Percentiles rank a stretch among this genome's conserved stretches.
Evolutionary conservation across 768 basidiomycete species (phyloP).

Genomic region (Mycena epipterygia): DNA sequence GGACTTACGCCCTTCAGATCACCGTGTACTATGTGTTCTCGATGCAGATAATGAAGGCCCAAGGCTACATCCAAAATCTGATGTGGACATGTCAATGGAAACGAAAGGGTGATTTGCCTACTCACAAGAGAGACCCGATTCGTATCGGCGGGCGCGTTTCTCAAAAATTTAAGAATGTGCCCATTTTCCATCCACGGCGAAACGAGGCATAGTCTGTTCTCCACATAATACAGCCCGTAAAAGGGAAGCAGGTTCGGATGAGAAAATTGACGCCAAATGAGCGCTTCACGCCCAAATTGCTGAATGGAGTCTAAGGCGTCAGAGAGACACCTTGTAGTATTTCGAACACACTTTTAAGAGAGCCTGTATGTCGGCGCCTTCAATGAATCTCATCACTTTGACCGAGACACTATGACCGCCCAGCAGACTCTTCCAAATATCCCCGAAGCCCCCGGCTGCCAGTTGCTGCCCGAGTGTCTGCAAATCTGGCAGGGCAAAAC

Average conservation of each 20-base stretch:
- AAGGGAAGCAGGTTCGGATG: conserved; percentile 39
- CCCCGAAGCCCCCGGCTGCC: conserved; percentile 33
- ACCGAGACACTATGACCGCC: conserved; percentile 36
- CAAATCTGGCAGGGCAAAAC: conserved; percentile 27
- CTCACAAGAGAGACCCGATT: conserved; percentile 7
- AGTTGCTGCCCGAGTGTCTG: conserved; percentile 29
- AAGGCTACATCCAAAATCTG: neutral
- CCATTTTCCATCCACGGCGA: conserved; percentile 17
- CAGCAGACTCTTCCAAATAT: conserved; percentile 29
- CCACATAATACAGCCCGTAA: conserved; percentile 29
- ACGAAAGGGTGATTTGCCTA: too few species aligned
- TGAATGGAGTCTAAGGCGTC: neutral
- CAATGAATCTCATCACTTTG: conserved; percentile 30
- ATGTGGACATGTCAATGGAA: neutral
- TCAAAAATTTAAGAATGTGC: conserved; percentile 9
- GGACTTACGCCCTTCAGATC: conserved; percentile 38
- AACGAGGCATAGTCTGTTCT: conserved; percentile 32
- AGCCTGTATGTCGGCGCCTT: conserved; percentile 5
- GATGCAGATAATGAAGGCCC: conserved; percentile 30
- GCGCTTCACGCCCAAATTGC: conserved; percentile 34
- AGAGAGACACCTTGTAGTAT: too few species aligned
- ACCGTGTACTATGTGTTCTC: conserved; percentile 31
- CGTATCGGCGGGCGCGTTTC: conserved; percentile 5
- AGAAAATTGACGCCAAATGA: conserved; percentile 38
- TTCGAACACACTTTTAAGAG: neutral